phyloP scores from a whole-genome alignment of 2,329 filamentous ascomycete genomes.

The Sphaerulina vaccinii region DNA sequence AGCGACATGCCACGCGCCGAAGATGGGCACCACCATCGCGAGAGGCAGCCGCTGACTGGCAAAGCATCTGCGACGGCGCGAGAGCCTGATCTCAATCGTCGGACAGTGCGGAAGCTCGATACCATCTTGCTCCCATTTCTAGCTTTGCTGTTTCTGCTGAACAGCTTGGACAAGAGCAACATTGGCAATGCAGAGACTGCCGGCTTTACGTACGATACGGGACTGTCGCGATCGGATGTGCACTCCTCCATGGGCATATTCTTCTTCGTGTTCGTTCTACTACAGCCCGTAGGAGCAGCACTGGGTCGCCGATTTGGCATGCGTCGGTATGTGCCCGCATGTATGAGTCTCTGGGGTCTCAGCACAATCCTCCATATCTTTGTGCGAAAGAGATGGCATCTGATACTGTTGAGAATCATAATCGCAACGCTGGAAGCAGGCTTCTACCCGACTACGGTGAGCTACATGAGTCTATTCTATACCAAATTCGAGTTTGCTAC shows the following conservation, averaged over 20 bases:
- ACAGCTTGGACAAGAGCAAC: conserved; percentile 54
- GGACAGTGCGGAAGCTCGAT: conserved; percentile 51
- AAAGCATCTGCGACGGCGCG: not conserved
- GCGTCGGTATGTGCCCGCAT: conserved; percentile 55
- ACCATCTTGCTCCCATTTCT: conserved; percentile 52
- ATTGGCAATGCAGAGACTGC: conserved; percentile 58
- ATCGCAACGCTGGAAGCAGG: conserved; percentile 55
- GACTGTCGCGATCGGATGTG: conserved; percentile 52
- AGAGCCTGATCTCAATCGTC: conserved; percentile 27
- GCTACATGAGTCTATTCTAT: conserved; percentile 60
- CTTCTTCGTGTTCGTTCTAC: conserved; percentile 58
- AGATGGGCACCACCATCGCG: not conserved
- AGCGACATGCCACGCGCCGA: not conserved
- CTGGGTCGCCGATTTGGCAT: conserved; percentile 59
- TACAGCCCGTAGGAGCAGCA: conserved; percentile 58
- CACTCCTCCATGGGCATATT: conserved; percentile 58
- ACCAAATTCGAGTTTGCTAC: conserved; percentile 57
- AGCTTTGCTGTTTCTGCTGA: conserved; percentile 53
- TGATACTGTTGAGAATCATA: conserved; percentile 46
- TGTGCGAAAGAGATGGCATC: conserved; percentile 48
- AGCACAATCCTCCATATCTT: conserved; percentile 51
- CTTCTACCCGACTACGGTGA: conserved; percentile 59
- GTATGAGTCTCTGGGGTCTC: conserved; percentile 57
- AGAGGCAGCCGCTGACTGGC: conserved; percentile 8
- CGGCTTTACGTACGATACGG: conserved; percentile 59